Conservation (phyloP, 805 yeast genomes). For the Saccharomyces kudriavzevii region DNA sequence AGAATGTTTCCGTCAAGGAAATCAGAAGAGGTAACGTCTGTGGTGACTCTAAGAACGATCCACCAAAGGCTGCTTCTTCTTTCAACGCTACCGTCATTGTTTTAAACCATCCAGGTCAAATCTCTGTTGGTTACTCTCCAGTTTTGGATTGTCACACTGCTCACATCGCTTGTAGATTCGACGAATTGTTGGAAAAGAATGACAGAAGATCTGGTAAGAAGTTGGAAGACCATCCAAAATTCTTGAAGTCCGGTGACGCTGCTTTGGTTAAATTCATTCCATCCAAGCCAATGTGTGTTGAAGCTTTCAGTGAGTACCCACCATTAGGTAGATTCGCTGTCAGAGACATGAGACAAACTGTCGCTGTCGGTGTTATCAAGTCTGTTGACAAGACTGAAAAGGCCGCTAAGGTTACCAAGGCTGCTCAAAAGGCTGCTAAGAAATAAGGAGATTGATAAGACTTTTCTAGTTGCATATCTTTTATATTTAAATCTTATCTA, state of each 20-base stretch:
- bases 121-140: slow-evolving; percentile 86
- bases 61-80: slow-evolving; percentile 70
- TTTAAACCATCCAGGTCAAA: slow-evolving; percentile 89
- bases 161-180: slow-evolving; percentile 86
- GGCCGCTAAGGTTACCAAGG: slow-evolving; percentile 94
- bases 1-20: slow-evolving; percentile 83
- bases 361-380: slow-evolving; percentile 99
- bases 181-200: slow-evolving; percentile 69
- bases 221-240: slow-evolving; percentile 83
- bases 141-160: slow-evolving; percentile 86
- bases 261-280: slow-evolving; percentile 87
- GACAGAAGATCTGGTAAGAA: slow-evolving; percentile 92
- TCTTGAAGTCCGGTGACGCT: slow-evolving; percentile 94
- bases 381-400: slow-evolving; percentile 78
- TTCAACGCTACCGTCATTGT: slow-evolving; percentile 82
- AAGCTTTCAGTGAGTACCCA: slow-evolving; percentile 89
- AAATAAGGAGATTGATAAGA: slow-evolving; percentile 17
- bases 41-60: slow-evolving; percentile 86
- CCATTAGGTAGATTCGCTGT: slow-evolving; percentile 97
- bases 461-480: not conserved
- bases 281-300: slow-evolving; percentile 90
- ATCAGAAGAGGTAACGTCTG: slow-evolving; percentile 89
- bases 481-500: not conserved
- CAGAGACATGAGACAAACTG: slow-evolving; percentile 99
- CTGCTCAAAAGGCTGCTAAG: slow-evolving; percentile 48